Evolutionary conservation across 441 rosid species (phyloP).

Genomic region (Brassica hybrid): DNA sequence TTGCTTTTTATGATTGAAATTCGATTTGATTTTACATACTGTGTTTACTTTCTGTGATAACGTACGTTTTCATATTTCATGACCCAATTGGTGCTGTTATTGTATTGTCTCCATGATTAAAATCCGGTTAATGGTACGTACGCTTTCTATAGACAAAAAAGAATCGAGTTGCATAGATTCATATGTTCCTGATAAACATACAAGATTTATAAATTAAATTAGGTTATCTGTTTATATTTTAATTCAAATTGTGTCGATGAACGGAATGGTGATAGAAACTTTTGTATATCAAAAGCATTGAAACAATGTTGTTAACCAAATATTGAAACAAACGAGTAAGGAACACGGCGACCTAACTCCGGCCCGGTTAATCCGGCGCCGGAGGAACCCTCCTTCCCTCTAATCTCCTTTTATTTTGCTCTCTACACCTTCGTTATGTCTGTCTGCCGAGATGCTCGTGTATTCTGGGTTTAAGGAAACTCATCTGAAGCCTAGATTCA

Average conservation of each 20-base stretch:
- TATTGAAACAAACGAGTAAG: too few relatives aligned
- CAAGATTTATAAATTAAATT: background rate
- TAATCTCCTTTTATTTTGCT: background rate
- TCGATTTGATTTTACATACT: background rate
- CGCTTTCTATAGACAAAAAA: background rate
- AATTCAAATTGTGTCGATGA: background rate
- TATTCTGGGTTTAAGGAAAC: background rate
- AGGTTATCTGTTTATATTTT: background rate
- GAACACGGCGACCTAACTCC: background rate
- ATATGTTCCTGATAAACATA: background rate
- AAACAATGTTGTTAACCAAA: too few relatives aligned
- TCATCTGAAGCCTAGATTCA: background rate
- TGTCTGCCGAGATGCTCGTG: background rate
- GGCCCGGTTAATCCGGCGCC: background rate
- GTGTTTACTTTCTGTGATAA: background rate
- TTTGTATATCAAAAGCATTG: too few relatives aligned
- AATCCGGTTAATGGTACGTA: too few relatives aligned
- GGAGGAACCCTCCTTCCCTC: background rate
- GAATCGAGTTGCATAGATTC: background rate
- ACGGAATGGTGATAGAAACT: too few relatives aligned
- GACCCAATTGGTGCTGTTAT: background rate
- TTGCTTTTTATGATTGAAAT: background rate
- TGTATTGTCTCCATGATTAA: too few relatives aligned
- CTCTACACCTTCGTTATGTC: background rate
- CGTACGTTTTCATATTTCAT: background rate